A percentile compares a stretch with the other conserved stretches of the same genome.
Evolutionary conservation across 805 yeast genomes (phyloP).

Genomic region (Priceomyces castillae): DNA sequence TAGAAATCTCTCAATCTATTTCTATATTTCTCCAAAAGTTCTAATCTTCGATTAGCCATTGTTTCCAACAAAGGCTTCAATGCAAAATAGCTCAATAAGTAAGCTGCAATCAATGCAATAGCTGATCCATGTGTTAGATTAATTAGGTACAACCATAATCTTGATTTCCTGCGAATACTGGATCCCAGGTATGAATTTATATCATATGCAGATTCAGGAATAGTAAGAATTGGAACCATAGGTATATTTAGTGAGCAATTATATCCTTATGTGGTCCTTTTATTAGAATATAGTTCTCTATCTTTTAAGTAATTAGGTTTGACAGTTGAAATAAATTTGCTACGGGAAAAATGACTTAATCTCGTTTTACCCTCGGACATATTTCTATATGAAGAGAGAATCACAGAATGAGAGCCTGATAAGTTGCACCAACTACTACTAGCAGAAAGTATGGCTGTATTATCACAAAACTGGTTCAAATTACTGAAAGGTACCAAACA

Average conservation of each 20-base stretch:
- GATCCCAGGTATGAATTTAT: slow-evolving; percentile 20
- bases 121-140: slow-evolving; percentile 36
- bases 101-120: slow-evolving; percentile 23
- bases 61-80: slow-evolving; percentile 35
- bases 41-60: slow-evolving; percentile 28
- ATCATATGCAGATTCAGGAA: slow-evolving; percentile 42
- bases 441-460: too few species aligned
- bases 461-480: too few species aligned
- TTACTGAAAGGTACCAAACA: too few species aligned
- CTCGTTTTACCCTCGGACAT: slow-evolving; percentile 1
- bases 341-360: background rate
- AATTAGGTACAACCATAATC: slow-evolving; percentile 25
- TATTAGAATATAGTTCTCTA: background rate
- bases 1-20: slow-evolving; percentile 34
- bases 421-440: too few species aligned
- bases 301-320: background rate
- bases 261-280: background rate
- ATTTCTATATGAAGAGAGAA: too few species aligned
- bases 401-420: too few species aligned
- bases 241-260: slow-evolving; percentile 6
- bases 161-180: slow-evolving; percentile 17
- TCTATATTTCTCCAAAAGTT: slow-evolving; percentile 32
- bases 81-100: slow-evolving; percentile 30
- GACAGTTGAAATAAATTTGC: too few species aligned
- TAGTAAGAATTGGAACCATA: slow-evolving; percentile 33